phyloP scores from a whole-genome alignment of 1,284 basidiomycete genomes.

The Ceratobasidium sp. region DNA sequence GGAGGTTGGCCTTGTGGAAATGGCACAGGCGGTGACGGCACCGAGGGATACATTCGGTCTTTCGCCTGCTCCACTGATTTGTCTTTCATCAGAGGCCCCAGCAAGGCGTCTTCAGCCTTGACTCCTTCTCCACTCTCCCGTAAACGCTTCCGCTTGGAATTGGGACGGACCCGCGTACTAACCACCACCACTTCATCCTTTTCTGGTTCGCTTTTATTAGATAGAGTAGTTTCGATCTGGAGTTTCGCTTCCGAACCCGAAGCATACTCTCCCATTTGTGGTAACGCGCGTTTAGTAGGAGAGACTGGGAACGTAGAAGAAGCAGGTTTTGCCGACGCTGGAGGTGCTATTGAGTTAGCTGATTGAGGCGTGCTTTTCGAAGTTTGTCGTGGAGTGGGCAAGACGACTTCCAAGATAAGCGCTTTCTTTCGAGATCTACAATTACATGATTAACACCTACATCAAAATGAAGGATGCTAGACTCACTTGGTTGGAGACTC shows the following conservation, averaged over 20 bases:
- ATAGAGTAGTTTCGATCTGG: not conserved
- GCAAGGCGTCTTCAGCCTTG: not conserved
- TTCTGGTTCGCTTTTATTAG: not conserved
- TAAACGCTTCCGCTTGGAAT: slow-evolving; percentile 9
- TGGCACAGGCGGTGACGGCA: not conserved
- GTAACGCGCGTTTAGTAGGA: not conserved
- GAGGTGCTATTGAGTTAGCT: not conserved
- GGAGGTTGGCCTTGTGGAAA: not conserved
- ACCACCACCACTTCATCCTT: not conserved
- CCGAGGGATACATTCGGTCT: slow-evolving; percentile 2
- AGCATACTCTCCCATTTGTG: not conserved
- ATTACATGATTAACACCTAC: not conserved
- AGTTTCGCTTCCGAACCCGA: not conserved
- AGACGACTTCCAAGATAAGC: slow-evolving; percentile 31
- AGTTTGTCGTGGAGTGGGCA: slow-evolving; percentile 1
- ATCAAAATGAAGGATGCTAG: not conserved
- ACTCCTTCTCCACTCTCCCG: slow-evolving; percentile 11
- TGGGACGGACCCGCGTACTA: not conserved
- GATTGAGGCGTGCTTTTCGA: not conserved
- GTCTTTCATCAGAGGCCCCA: not conserved
- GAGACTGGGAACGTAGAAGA: not conserved
- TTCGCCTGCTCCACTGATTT: not conserved
- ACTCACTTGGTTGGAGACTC: slow-evolving; percentile 17
- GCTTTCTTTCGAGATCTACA: slow-evolving; percentile 23
- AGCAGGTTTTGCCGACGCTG: not conserved